A percentile compares a stretch with the other conserved stretches of the same genome.
Conservation (phyloP, 2,329 filamentous ascomycete species). For the Neonectria ditissima region DNA sequence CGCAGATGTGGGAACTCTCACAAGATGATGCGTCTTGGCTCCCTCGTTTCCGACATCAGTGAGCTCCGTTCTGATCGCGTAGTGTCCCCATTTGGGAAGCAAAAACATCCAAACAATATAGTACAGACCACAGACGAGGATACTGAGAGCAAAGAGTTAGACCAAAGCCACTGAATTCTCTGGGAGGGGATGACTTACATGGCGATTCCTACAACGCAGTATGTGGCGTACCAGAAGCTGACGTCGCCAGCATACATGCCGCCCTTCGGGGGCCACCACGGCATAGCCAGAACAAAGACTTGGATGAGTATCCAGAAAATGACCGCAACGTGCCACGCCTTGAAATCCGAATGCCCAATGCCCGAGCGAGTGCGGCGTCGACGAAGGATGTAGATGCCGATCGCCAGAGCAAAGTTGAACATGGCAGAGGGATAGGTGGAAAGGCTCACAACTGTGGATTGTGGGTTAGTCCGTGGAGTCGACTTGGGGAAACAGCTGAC, state of each 20-base stretch:
- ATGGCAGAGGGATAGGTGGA: slow-evolving; percentile 67
- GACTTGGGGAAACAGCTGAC: background rate
- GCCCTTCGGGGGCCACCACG: slow-evolving; percentile 75
- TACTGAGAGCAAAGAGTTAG: slow-evolving; percentile 47
- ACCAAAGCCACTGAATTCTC: rapidly evolving
- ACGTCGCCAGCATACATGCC: slow-evolving; percentile 73
- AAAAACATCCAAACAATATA: slow-evolving; percentile 70
- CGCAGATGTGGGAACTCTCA: slow-evolving; percentile 65
- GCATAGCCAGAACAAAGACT: slow-evolving; percentile 73
- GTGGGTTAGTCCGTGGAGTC: background rate
- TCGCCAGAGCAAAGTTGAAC: slow-evolving; percentile 67
- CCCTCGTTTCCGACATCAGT: slow-evolving; percentile 54
- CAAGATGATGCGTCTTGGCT: slow-evolving; percentile 58
- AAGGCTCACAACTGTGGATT: slow-evolving; percentile 66
- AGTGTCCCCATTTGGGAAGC: slow-evolving; percentile 64
- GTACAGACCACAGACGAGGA: slow-evolving; percentile 67
- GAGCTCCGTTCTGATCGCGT: slow-evolving; percentile 68
- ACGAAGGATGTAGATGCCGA: slow-evolving; percentile 70
- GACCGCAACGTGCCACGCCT: slow-evolving; percentile 68
- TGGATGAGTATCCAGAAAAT: slow-evolving; percentile 71
- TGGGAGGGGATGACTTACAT: slow-evolving; percentile 61
- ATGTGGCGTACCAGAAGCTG: slow-evolving; percentile 81
- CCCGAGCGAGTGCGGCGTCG: slow-evolving; percentile 64
- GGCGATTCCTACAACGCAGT: slow-evolving; percentile 72
- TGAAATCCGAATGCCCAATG: slow-evolving; percentile 63